A percentile compares a stretch with the other conserved stretches of the same genome.
Conservation (phyloP, 495 filamentous ascomycete species). For the Hyaloscypha bicolor region DNA sequence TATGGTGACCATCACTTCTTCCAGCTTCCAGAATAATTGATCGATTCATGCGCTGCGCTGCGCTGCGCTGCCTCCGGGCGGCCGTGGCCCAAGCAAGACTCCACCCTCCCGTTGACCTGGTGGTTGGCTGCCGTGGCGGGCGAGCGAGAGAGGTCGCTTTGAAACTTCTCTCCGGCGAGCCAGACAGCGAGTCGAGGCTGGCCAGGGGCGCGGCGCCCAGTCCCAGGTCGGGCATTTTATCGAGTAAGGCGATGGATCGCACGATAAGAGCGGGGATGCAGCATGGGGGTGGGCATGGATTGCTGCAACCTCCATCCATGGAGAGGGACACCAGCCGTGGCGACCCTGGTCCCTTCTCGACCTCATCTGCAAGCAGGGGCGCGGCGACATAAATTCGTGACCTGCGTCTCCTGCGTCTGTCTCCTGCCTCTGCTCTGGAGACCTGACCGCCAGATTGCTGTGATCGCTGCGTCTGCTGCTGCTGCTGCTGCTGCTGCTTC, state of each 20-base stretch:
- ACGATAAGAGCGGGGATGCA: background rate
- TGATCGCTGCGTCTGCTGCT: background rate
- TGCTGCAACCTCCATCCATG: background rate
- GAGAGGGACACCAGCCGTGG: background rate
- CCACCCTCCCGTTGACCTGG: slow-evolving; percentile 1
- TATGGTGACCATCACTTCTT: background rate
- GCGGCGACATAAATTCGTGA: background rate
- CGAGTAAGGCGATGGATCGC: slow-evolving; percentile 2
- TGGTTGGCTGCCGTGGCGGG: background rate
- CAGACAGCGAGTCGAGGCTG: background rate
- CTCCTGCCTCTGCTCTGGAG: background rate
- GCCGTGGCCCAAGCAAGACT: too few species aligned
- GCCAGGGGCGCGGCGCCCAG: background rate
- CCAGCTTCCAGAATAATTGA: background rate
- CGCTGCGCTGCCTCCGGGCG: background rate
- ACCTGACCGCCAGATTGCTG: background rate
- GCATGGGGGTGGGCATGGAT: background rate
- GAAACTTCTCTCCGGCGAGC: slow-evolving; percentile 1
- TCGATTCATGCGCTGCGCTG: background rate
- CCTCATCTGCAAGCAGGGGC: background rate
- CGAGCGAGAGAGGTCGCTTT: background rate
- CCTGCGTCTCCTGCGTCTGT: background rate
- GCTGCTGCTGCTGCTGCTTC: background rate
- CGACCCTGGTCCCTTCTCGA: background rate
- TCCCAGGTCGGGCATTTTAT: slow-evolving; percentile 9